Percentiles rank a stretch among this genome's conserved stretches.
These are phyloP conservation scores for Recurvomyces mirabilis DNA, from an alignment of 495 filamentous ascomycete genomes.

Conservation along the genomic window DNA sequence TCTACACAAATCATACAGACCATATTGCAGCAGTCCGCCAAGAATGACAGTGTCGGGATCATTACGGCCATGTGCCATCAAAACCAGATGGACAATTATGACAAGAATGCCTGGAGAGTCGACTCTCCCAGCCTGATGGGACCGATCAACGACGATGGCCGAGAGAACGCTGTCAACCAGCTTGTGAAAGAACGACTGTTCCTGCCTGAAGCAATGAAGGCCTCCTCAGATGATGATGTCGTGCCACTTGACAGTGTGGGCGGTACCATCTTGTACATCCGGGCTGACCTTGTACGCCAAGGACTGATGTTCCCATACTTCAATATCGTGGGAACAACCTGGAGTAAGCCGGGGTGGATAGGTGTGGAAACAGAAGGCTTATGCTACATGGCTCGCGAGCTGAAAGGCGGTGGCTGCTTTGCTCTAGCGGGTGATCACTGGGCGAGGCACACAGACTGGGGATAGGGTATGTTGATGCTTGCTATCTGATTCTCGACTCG, in stretches of 20 bases:
- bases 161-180: not conserved
- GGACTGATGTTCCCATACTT: conserved; percentile 5
- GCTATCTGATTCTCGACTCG: too few relatives aligned
- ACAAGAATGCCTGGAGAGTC: conserved; percentile 14
- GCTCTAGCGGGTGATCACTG: conserved; percentile 6
- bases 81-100: conserved; percentile 15
- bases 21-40: not conserved
- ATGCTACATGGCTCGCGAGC: conserved; percentile 2
- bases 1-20: not conserved
- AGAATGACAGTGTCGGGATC: conserved; percentile 1
- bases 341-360: conserved; percentile 10
- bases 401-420: conserved; percentile 10
- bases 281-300: conserved; percentile 6
- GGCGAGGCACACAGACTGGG: conserved; percentile 12
- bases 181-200: conserved; percentile 2
- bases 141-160: not conserved
- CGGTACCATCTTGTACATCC: conserved; percentile 8
- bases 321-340: conserved; percentile 13
- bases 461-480: not conserved
- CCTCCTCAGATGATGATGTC: not conserved
- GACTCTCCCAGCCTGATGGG: not conserved
- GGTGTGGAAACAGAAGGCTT: conserved; percentile 15
- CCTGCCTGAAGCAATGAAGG: conserved; percentile 2
- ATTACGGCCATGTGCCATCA: conserved; percentile 11
- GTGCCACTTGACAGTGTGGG: conserved; percentile 8